Conservation (phyloP, 257 asterid species). For the Solanum tarijense region DNA sequence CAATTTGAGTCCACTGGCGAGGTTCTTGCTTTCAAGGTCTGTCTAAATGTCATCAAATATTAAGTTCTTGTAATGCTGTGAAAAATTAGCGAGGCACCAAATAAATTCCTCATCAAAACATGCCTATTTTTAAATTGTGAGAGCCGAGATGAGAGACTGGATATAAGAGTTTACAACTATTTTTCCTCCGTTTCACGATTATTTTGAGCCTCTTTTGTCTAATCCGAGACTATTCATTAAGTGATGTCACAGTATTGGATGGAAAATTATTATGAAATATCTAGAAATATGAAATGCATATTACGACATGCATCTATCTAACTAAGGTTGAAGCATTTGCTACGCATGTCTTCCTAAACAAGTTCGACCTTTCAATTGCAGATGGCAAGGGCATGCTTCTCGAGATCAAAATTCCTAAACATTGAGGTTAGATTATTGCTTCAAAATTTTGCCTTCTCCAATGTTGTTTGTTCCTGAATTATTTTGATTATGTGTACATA, state of each 20-base stretch:
- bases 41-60: constrained; percentile 7
- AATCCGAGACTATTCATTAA: neutral
- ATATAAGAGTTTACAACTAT: neutral
- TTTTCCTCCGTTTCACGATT: neutral
- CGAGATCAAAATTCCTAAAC: constrained; percentile 58
- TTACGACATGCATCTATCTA: neutral
- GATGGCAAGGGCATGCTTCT: constrained; percentile 93
- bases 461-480: neutral
- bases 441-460: constrained; percentile 4
- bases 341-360: neutral
- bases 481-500: constrained; percentile 34
- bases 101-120: neutral
- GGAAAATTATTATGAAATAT: neutral
- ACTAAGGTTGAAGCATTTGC: neutral
- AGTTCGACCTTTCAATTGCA: constrained; percentile 22
- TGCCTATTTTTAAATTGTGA: neutral
- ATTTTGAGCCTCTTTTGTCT: neutral
- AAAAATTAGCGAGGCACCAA: neutral
- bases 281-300: neutral
- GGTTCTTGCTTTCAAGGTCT: constrained; percentile 97
- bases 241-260: neutral
- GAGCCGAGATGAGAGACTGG: neutral
- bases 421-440: constrained; percentile 15
- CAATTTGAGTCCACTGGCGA: constrained; percentile 93
- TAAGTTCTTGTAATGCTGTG: neutral